Base-by-base conservation (phyloP, 768 basidiomycete species). In the Neoboletus magnificus region DNA sequence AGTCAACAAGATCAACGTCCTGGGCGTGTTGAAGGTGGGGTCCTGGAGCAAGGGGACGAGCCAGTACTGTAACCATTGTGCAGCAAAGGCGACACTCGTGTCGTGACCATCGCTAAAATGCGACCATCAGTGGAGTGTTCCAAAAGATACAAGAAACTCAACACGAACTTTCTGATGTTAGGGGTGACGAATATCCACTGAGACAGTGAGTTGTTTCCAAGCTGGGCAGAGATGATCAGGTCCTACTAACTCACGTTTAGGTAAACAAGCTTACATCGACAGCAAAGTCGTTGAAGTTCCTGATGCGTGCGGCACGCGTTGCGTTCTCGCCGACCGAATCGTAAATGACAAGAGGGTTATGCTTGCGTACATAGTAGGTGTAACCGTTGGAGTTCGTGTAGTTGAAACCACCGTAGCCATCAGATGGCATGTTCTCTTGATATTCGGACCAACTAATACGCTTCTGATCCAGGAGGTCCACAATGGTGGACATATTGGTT, bases 181-280 rank as follows among this genome's bases (percentile, higher is more conserved):
- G 85, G 84, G 1, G 85, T 84, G 50, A 85, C 76, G 60, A 81
- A 85, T 18, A 76, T 56, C 81, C 82, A 85, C 57, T 84, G 82
- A 5, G 83, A 77, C 30, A 86, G 63, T 1, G 73, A 72, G 50
- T 76, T 68, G 20, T 76, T 75, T 35, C 77, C 64, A 6, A 68
- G 55, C 67, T 68, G 27, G 9, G 32, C 3, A 32, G n/a, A 48
- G 23, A 41, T 4, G 36, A 16, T 43, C 27, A 46, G 33, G 10
- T 22, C 29, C 30, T 1, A 22, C 6, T 18, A 36, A 29, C 11
- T 2, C 1, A 23, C 3, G 18, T 30, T 23, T 23, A 30, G 12
- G 32, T 22, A 10, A 37, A 45, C 27, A 7, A 10, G 25, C 65
- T 54, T 16, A 83, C 68, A 58, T 85, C 84, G n/a, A 72, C 68